Evolutionary conservation across 352 stramenopile genomes (phyloP).

Genomic region (Aphanomyces invadans): DNA sequence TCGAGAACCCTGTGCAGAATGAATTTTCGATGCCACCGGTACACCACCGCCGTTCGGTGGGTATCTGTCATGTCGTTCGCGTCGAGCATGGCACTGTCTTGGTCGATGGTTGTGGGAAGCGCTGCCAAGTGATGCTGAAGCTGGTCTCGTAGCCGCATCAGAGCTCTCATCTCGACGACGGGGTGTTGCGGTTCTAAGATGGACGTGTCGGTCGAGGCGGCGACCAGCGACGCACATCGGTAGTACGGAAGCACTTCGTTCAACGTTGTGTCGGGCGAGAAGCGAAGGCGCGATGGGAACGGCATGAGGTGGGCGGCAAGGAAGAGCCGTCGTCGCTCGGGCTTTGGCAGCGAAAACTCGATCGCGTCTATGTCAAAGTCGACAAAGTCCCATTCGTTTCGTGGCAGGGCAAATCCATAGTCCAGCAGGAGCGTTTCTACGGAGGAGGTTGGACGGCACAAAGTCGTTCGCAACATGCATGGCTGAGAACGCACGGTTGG

Average conservation of each 20-base stretch:
- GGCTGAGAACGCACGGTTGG: constrained; percentile 39
- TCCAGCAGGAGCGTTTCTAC: constrained; percentile 78
- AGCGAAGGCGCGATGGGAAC: neutral
- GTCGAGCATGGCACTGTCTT: constrained; percentile 2
- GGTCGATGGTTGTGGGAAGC: neutral
- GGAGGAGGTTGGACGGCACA: no score
- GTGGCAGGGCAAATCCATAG: constrained; percentile 85
- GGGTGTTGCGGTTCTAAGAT: neutral
- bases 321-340: constrained; percentile 21
- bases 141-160: neutral
- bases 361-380: constrained; percentile 34
- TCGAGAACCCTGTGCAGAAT: neutral
- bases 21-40: neutral
- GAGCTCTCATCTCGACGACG: neutral
- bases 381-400: constrained; percentile 86
- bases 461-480: no score
- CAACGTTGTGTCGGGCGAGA: neutral
- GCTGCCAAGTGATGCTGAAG: neutral
- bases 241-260: constrained; percentile 18
- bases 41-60: neutral
- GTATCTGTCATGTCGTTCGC: neutral
- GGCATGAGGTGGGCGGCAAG: constrained; percentile 13
- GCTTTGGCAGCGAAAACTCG: constrained; percentile 31
- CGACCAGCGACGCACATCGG: constrained; percentile 1
- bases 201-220: neutral